Percentiles rank a stretch among this genome's conserved stretches.
Evolutionary conservation across 2,329 filamentous ascomycete genomes (phyloP).

Genomic region (Cercospora canescens): DNA sequence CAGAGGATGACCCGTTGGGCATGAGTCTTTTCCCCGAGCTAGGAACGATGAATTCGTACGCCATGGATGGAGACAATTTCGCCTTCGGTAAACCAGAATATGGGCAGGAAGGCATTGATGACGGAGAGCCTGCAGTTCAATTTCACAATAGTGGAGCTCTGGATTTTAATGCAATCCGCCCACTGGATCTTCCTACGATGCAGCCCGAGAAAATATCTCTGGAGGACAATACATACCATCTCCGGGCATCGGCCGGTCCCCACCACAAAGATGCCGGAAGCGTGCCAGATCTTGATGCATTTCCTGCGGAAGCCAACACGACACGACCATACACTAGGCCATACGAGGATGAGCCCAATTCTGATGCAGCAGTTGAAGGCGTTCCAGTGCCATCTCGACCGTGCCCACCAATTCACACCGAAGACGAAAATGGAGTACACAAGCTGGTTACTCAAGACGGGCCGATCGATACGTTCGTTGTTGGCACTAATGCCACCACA

Average conservation of each 20-base stretch:
- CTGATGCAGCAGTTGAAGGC: not conserved
- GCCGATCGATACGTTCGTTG: conserved; percentile 4
- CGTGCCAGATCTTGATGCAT: not conserved
- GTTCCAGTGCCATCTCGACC: not conserved
- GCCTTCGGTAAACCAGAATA: not conserved
- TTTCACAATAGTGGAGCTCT: not conserved
- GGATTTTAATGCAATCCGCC: not conserved
- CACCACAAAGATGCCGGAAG: not conserved
- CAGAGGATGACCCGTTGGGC: not conserved
- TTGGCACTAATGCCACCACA: not conserved
- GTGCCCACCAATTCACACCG: not conserved
- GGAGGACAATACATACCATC: not conserved
- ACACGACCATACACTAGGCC: not conserved
- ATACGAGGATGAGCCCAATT: not conserved
- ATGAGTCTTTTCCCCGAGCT: not conserved
- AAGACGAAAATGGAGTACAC: conserved; percentile 1
- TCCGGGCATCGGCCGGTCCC: not conserved
- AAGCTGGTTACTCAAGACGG: not conserved
- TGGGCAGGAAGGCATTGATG: conserved; percentile 3
- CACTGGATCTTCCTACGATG: not conserved
- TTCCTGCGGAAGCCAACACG: conserved; percentile 5
- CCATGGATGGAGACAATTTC: not conserved
- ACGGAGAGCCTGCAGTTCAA: not conserved
- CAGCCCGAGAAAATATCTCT: not conserved
- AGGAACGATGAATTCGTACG: not conserved